Evolutionary conservation across 2,329 filamentous ascomycete species (phyloP).

Genomic region (Sporothrix protearum): DNA sequence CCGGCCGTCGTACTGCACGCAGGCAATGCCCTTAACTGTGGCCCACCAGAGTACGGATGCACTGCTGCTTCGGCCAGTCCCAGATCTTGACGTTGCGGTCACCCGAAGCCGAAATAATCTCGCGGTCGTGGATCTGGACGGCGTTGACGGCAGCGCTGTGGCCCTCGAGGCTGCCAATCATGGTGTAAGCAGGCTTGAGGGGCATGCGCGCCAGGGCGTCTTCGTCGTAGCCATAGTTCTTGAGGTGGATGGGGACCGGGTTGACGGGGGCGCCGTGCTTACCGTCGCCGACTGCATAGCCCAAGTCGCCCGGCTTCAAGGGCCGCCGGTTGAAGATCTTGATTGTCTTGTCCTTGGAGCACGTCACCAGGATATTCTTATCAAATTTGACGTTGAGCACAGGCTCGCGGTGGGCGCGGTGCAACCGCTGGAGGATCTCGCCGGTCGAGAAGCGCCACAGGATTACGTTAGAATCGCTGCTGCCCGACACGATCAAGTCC

Average conservation of each 20-base stretch:
- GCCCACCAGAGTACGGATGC: conserved; percentile 73
- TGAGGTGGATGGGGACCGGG: conserved; percentile 50
- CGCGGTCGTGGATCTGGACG: conserved; percentile 79
- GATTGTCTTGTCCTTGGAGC: conserved; percentile 95
- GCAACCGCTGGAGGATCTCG: conserved; percentile 70
- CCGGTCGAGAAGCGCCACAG: conserved; percentile 94
- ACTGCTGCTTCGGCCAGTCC: conserved; percentile 78
- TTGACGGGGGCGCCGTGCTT: conserved; percentile 44
- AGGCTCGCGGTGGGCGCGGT: conserved; percentile 78
- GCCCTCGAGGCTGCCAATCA: conserved; percentile 76
- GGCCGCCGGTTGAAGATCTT: conserved; percentile 86
- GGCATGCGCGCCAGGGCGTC: conserved; percentile 49
- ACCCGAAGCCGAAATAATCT: conserved; percentile 91
- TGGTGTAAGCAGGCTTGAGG: conserved; percentile 62
- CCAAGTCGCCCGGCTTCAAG: conserved; percentile 58
- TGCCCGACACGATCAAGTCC: conserved; percentile 91
- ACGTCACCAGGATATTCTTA: conserved; percentile 85
- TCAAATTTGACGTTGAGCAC: conserved; percentile 93
- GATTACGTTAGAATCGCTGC: conserved; percentile 86
- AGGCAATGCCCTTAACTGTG: conserved; percentile 93
- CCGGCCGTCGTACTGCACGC: conserved; percentile 91
- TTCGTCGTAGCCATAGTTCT: conserved; percentile 53
- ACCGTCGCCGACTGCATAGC: conserved; percentile 40
- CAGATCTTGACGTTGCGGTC: conserved; percentile 93
- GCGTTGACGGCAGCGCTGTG: conserved; percentile 93